Evolutionary conservation across 1,139 yeast genomes (phyloP), one percentile per base, ranked within the genome.

Genomic region (Yamadazyma pseudoaaseri): DNA sequence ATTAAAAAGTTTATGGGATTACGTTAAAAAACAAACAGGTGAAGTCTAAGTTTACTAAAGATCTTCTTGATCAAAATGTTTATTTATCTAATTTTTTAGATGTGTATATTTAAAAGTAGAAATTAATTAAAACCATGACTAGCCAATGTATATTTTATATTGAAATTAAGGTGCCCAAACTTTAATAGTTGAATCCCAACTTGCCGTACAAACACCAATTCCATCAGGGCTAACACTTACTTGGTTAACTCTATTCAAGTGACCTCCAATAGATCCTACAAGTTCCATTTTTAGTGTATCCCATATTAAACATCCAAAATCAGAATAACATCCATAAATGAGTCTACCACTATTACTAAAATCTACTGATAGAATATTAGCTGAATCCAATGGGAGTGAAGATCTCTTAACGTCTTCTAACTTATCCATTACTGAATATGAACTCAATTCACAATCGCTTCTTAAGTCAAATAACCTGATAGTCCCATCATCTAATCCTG

Each of bases 1-100:
- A 56, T 76, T 92, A 60, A 87, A 85, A 64, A 86, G 95, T 72
- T 73, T 92, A 60, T 89, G 95, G 95, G 97, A 92, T 49, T 90
- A 86, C 58, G 95, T 87, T 30, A 81, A 80, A 61, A 86, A 86
- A 62, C 80, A 73, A 49, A 65, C 68, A 15, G 72, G 68, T 35
- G 74, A 61, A 45, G 56, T 51, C 30, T 63, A 44, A 45, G 13
- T 10, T 14, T 14, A 16, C 21, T 11, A 20, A 9, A n/a, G n/a
- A 18, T 14, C 5, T 8, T 18, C 21, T 18, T 10, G 7, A 11
- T 13, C 16, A 29, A 25, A 18, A 26, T 27, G 27, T 27, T 18
- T 26, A 18, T 28, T 16, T 20, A 14, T 20, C 13, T 20, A 27
- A 16, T 16, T 22, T n/a, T 30, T 21, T n/a, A 15, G 17, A 32